Conservation (phyloP, 2,329 filamentous ascomycete genomes). For the Thielaviopsis euricoi region DNA sequence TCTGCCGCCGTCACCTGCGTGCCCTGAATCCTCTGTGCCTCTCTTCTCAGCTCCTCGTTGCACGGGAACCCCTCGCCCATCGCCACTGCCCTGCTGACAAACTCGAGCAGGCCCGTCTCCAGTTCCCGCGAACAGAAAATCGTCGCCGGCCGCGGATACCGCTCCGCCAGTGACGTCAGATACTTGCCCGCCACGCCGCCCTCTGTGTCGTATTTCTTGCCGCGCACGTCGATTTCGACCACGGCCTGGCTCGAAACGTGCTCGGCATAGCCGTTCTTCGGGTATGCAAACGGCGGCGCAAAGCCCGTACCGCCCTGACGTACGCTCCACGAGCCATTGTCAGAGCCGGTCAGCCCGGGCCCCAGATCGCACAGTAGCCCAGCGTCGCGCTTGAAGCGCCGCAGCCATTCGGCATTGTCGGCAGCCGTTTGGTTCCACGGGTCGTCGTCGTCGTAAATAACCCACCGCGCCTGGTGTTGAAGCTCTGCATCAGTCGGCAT, state of each 20-base stretch:
- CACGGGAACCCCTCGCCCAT: conserved; percentile 26
- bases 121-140: conserved; percentile 44
- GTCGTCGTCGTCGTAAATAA: conserved; percentile 46
- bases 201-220: conserved; percentile 27
- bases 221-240: conserved; percentile 17
- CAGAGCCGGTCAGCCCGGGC: conserved; percentile 27
- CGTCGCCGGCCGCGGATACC: conserved; percentile 28
- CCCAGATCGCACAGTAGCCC: conserved; percentile 34
- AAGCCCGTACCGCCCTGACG: conserved; percentile 37
- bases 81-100: conserved; percentile 26
- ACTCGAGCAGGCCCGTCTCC: conserved; percentile 34
- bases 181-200: conserved; percentile 31
- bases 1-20: conserved; percentile 35
- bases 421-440: conserved; percentile 48
- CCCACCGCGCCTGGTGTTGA: conserved; percentile 46
- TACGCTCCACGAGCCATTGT: conserved; percentile 27
- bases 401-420: conserved; percentile 47
- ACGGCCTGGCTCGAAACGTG: conserved; percentile 20
- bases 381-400: conserved; percentile 42
- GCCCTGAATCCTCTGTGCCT: conserved; percentile 32
- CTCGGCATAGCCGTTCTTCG: conserved; percentile 18
- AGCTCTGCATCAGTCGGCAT: conserved; percentile 44
- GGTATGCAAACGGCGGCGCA: conserved; percentile 35
- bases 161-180: conserved; percentile 26
- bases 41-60: conserved; percentile 29